Evolutionary conservation across 2,329 filamentous ascomycete species (phyloP), one percentile per base, ranked within the genome.

Genomic region (Huntiella abstrusa): DNA sequence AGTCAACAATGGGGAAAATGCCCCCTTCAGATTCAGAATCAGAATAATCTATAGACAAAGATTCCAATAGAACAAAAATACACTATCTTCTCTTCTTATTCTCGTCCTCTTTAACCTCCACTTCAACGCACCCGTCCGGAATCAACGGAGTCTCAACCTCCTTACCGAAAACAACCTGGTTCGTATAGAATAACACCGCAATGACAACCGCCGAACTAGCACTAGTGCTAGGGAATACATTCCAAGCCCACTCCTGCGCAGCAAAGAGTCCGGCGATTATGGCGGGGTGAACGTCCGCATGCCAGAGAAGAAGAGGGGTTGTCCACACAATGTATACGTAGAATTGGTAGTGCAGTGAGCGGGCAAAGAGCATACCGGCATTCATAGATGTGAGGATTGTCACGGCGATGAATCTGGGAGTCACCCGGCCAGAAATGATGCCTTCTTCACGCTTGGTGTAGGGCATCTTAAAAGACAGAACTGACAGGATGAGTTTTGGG

Each of bases 271-370:
- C 63, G 55, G 79, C 79, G 53, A 85, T 73, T 32, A 80, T 55
- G 8, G 80, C 57, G 0, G 81, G 79, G 55, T 80, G 77, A 50
- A 77, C 64, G 1, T 79, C 77, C 47, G 78, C 75, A 55, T 75
- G 75, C 85, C 86, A 95, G 45, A 94, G 71, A 52, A 95, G 67
- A 59, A 83, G 92, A 0, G 87, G 87, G 5, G 83, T 84, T 11
- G 81, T 73, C 87, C 87, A 95, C 22, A 82, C 83, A 50, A 93
- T 72, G 67, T 92, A 94, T 40, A 83, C 77, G 62, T 86, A 95
- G 67, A 95, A 95, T 58, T 95, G 87, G 67, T 94, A 95, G 65
- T 95, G 87, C 54, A 95, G 70, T 47, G 81, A 88, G 49, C 87
- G 71, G 19, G 87, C 87, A 58, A 85, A 93, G 41, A 94, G 69